Base-by-base conservation (phyloP, 2,329 filamentous ascomycete genomes). In the Pezicula carpinea region DNA sequence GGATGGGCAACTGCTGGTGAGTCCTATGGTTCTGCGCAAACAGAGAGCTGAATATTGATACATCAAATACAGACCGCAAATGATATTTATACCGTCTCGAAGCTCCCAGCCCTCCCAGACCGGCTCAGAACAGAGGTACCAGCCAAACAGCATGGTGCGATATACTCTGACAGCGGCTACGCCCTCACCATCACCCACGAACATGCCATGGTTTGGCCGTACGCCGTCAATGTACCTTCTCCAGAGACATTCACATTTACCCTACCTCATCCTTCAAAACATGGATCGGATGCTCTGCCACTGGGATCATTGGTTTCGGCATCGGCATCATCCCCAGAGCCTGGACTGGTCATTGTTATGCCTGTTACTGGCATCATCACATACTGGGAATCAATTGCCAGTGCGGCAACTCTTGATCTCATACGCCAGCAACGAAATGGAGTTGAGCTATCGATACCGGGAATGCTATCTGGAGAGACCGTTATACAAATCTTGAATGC, bases 331-430 rank as follows among this genome's bases (percentile, higher is more conserved):
- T 82, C 80, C n/a, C 80, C 82, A 41, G 87, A 95, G 57, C 86
- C 91, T 29, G 93, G 93, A 2, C 76, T 99, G 32, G 81, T 99
- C 22, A 79, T 96, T 32, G 77, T 97, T 32, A 88, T 92, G 70
- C 87, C 92, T 11, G 80, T 80, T 15, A 90, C 77, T 41, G 93
- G 93, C 44, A 91, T 85, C 65, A 82, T 97, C 44, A 84, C 89
- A 38, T 97, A 93, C 66, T 97, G 93, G 90, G 93, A 97, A 64
- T 95, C 89, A 33, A 87, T 97, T 53, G 90, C 92, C 47, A 90
- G 83, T 65, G 90, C 89, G 8, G 87, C 90, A 33, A 89, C 89
- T 1, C 76, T 95, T 46, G 88, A 87, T 53, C 80, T 95, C 34
- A 87, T 92, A 60, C 85, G 87, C 54, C 86, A 95, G 63, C 87